Evolutionary conservation across 176 grass and related monocot genomes (phyloP).

Genomic region (Typha latifolia): DNA sequence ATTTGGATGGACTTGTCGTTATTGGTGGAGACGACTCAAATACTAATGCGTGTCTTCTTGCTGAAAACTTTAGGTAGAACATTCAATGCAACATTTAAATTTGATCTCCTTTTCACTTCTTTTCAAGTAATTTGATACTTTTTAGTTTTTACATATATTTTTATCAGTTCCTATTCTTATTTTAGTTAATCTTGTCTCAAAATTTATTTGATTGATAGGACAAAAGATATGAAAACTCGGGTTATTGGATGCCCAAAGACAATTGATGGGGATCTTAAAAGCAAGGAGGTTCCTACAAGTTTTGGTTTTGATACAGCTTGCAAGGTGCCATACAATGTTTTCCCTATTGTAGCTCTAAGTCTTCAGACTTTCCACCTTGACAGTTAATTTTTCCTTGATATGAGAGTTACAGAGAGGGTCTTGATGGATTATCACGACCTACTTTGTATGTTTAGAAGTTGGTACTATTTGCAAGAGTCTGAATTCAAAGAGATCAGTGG

Average conservation of each 20-base stretch:
- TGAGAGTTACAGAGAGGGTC: no score
- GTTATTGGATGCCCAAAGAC: slow-evolving; percentile 99
- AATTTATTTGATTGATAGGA: slow-evolving; percentile 32
- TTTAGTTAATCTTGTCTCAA: background rate
- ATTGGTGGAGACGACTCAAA: slow-evolving; percentile 99
- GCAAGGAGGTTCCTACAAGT: slow-evolving; percentile 94
- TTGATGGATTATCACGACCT: no score
- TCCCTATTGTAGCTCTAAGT: no score
- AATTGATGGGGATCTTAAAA: slow-evolving; percentile 94
- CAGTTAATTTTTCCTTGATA: no score
- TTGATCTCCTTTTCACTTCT: no score
- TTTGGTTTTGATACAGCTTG: slow-evolving; percentile 99
- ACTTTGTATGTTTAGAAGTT: no score
- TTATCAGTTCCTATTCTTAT: background rate
- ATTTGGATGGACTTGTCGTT: slow-evolving; percentile 93
- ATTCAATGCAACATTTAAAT: background rate
- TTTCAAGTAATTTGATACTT: no score
- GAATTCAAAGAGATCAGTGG: no score
- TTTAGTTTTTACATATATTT: background rate
- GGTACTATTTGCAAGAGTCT: no score
- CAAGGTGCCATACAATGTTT: slow-evolving; percentile 31
- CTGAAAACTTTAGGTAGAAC: slow-evolving; percentile 78
- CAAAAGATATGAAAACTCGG: slow-evolving; percentile 69
- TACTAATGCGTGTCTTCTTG: slow-evolving; percentile 94
- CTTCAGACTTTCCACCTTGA: no score